Evolutionary conservation across 495 filamentous ascomycete species (phyloP).

Genomic region (Trichoderma asperelloides): DNA sequence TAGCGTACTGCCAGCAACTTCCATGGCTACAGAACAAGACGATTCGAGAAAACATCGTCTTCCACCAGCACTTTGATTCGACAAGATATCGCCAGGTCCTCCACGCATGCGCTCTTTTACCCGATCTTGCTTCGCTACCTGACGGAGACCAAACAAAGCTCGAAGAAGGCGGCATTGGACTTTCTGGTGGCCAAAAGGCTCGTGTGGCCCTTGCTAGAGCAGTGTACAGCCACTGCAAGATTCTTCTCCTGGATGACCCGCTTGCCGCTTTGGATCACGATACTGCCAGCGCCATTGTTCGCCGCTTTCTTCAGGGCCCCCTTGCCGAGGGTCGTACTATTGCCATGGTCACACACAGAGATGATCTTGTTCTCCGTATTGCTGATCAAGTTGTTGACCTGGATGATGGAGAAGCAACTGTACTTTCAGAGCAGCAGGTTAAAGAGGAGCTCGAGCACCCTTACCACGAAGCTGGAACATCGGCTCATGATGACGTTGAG

Average conservation of each 20-base stretch:
- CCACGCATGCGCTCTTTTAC: slow-evolving; percentile 81
- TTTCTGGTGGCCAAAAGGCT: slow-evolving; percentile 93
- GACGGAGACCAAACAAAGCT: slow-evolving; percentile 92
- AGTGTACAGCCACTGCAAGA: slow-evolving; percentile 83
- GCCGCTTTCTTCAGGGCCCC: slow-evolving; percentile 55
- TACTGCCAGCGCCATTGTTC: slow-evolving; percentile 64
- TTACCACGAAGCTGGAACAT: slow-evolving; percentile 14
- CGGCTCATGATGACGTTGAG: slow-evolving; percentile 19
- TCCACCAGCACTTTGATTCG: slow-evolving; percentile 64
- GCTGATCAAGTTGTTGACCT: slow-evolving; percentile 65
- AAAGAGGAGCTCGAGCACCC: slow-evolving; percentile 15
- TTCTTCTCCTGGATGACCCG: slow-evolving; percentile 91
- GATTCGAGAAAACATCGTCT: slow-evolving; percentile 77
- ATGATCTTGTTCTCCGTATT: slow-evolving; percentile 53
- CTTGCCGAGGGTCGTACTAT: slow-evolving; percentile 53
- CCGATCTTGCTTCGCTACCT: slow-evolving; percentile 83
- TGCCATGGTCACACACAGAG: slow-evolving; percentile 73
- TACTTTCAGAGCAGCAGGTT: slow-evolving; percentile 18
- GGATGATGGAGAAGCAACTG: slow-evolving; percentile 28
- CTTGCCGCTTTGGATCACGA: slow-evolving; percentile 88
- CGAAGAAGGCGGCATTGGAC: slow-evolving; percentile 89
- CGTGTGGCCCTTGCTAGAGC: slow-evolving; percentile 85
- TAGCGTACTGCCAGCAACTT: slow-evolving; percentile 75
- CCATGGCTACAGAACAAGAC: slow-evolving; percentile 93
- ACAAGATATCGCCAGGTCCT: slow-evolving; percentile 81